A percentile compares a stretch with the other conserved stretches of the same genome.
phyloP scores from a whole-genome alignment of 306 rosid genomes.

The Carpinus viminea region DNA sequence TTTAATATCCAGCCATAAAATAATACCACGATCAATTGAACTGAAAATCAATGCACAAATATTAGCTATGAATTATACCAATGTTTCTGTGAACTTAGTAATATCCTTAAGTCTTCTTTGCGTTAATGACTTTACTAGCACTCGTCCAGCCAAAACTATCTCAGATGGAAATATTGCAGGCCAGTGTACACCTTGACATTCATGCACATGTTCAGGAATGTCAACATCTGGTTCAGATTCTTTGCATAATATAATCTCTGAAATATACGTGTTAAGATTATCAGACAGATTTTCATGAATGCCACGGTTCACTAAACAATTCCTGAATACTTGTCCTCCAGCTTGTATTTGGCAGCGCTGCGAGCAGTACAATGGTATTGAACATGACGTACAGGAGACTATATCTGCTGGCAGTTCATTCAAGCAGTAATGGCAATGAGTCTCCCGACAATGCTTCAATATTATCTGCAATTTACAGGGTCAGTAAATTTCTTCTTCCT shows the following conservation, averaged over 20 bases:
- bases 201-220: slow-evolving; percentile 74
- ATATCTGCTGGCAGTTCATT: slow-evolving; percentile 80
- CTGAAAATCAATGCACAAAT: slow-evolving; percentile 23
- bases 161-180: slow-evolving; percentile 74
- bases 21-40: slow-evolving; percentile 23
- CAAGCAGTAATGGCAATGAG: slow-evolving; percentile 89
- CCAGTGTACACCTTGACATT: slow-evolving; percentile 81
- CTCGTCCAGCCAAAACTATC: slow-evolving; percentile 85
- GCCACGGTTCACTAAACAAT: slow-evolving; percentile 31
- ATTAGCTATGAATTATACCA: slow-evolving; percentile 50
- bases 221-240: slow-evolving; percentile 44
- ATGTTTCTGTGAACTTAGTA: slow-evolving; percentile 38
- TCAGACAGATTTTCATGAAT: slow-evolving; percentile 43
- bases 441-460: slow-evolving; percentile 73
- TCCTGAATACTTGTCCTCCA: slow-evolving; percentile 46
- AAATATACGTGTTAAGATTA: slow-evolving; percentile 49
- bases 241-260: slow-evolving; percentile 38
- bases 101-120: slow-evolving; percentile 37
- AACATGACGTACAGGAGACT: slow-evolving; percentile 81
- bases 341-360: slow-evolving; percentile 63
- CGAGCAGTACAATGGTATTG: slow-evolving; percentile 81
- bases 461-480: slow-evolving; percentile 50
- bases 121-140: slow-evolving; percentile 45
- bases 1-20: slow-evolving; percentile 30
- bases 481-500: slow-evolving; percentile 7